Percentiles rank a stretch among this genome's conserved stretches.
Conservation (phyloP, 208 protist genomes). For the Crithidia fasciculata region DNA sequence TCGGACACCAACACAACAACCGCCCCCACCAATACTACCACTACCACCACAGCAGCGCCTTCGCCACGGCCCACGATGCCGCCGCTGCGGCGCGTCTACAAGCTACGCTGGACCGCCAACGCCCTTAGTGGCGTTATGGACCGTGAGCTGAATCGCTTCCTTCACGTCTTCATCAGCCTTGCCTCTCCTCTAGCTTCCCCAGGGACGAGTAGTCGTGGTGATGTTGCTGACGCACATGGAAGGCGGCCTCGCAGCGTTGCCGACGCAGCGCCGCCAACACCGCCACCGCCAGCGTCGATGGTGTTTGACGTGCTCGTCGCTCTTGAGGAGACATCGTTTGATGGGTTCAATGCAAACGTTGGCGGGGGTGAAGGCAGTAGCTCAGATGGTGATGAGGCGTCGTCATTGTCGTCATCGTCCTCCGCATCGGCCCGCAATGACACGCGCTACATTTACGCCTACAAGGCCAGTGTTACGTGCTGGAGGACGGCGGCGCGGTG, state of each 20-base stretch:
- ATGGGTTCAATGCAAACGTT: background rate
- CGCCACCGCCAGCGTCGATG: conserved; percentile 1
- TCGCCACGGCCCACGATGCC: conserved; percentile 37
- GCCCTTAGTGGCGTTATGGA: conserved; percentile 40
- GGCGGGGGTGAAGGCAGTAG: background rate
- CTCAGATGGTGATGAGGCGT: conserved; percentile 1
- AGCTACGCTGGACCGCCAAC: conserved; percentile 55
- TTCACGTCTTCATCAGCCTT: conserved; percentile 63
- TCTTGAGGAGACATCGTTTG: conserved; percentile 46
- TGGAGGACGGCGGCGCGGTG: conserved; percentile 45
- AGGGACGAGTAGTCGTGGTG: too few species aligned
- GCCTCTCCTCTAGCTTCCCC: conserved; percentile 44
- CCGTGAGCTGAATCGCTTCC: conserved; percentile 65
- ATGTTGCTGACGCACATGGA: background rate
- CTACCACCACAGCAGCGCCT: background rate
- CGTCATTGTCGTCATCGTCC: background rate
- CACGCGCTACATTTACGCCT: conserved; percentile 38
- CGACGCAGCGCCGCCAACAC: background rate
- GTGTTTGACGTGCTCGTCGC: conserved; percentile 52
- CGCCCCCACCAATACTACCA: background rate
- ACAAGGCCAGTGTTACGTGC: conserved; percentile 59
- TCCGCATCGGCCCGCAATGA: conserved; percentile 5
- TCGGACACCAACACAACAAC: too few species aligned
- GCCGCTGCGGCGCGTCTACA: conserved; percentile 35
- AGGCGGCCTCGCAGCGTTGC: background rate